phyloP scores from a whole-genome alignment of 202 grass and related monocot species.

The Bolboschoenoplectus hybrid region DNA sequence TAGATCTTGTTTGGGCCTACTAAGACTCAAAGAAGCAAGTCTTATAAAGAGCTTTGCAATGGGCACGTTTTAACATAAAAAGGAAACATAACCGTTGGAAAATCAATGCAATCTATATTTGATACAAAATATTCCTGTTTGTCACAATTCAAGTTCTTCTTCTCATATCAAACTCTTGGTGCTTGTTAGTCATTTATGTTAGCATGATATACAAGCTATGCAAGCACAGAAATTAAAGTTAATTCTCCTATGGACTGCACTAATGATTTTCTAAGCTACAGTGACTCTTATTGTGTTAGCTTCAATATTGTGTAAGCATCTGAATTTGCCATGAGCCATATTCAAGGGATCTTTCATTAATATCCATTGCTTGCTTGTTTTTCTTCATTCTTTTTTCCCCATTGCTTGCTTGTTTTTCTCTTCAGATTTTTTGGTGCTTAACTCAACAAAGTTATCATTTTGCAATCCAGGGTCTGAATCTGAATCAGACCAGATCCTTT shows the following conservation, averaged over 20 bases:
- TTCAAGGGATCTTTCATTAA: neutral
- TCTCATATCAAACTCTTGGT: neutral
- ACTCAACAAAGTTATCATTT: conserved; percentile 22
- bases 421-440: neutral
- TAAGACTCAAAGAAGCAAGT: no score
- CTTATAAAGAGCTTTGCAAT: no score
- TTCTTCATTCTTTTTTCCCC: neutral
- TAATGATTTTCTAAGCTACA: conserved; percentile 1
- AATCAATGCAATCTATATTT: neutral
- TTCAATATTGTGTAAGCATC: conserved; percentile 27
- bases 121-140: neutral
- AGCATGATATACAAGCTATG: conserved; percentile 15
- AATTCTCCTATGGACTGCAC: conserved; percentile 24
- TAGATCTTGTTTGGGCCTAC: no score
- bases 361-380: neutral
- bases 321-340: conserved; percentile 5
- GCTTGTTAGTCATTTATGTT: neutral
- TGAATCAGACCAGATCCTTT: conserved; percentile 53
- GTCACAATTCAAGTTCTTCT: neutral
- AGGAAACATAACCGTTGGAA: neutral
- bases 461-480: conserved; percentile 23
- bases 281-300: conserved; percentile 4
- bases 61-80: neutral
- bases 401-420: neutral
- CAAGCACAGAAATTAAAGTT: neutral